Base-by-base conservation (phyloP, 371 early-diverging fungal species). In the Syncephalastrum contaminatum region DNA sequence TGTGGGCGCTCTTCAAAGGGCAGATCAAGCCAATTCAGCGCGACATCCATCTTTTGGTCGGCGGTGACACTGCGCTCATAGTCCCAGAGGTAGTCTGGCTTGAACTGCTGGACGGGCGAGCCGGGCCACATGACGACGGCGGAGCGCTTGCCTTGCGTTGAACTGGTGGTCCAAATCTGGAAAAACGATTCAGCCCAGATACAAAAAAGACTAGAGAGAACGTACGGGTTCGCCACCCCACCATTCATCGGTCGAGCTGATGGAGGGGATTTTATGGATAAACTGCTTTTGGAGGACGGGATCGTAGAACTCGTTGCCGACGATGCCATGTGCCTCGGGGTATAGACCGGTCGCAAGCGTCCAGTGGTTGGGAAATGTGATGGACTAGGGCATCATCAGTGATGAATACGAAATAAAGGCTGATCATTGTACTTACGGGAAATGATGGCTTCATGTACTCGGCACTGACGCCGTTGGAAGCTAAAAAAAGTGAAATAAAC, bases 361-460 rank as follows among this genome's bases (percentile, higher is more conserved):
- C 72, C 92, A 96, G 67, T 97, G 97, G 71, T 97, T 97, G 5
- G 98, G 92, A 62, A 97, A 97, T 1, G 97, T 96, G 53, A 90
- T 77, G 21, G 80, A 72, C 83, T 83, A 53, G 15, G 20, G 30
- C 30, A 39, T 18, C 27, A 19, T 60, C 24, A 43, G 19, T n/a
- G 14, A 25, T 40, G 21, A 51, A 30, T 30, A 15, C 42, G 22
- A 0, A 16, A 30, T 44, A 7, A 25, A 16, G 20, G 19, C 19
- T 25, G n/a, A 36, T 20, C 4, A 44, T 36, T 19, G 46, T 15
- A 55, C 65, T 59, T 66, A 83, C 86, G 13, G 90, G 92, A 65
- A 90, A 93, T 6, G 86, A 75, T 13, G 93, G 90, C 21, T 72
- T 71, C 87, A 93, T 83, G 55, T 77, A 83, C 47, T 85, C 74